Conservation (phyloP, 768 basidiomycete species). For the Rhodotorula sphaerocarpa region DNA sequence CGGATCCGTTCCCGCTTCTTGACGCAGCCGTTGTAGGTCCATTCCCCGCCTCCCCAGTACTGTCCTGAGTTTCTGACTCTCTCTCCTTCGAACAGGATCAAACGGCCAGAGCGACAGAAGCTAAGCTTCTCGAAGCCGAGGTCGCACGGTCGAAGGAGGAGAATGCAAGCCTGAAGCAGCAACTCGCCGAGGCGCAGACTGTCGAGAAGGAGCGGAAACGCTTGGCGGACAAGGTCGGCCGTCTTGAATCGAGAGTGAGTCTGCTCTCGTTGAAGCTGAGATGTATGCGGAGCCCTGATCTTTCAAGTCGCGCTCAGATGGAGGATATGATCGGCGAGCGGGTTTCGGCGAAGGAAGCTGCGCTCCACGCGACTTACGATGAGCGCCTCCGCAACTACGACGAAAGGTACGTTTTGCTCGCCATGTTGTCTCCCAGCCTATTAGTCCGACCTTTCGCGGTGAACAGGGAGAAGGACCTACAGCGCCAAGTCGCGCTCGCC, state of each 20-base stretch:
- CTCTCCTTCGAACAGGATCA: slow-evolving; percentile 61
- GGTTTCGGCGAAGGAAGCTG: slow-evolving; percentile 86
- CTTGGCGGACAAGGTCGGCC: slow-evolving; percentile 37
- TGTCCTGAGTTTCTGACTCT: neutral
- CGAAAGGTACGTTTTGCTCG: slow-evolving; percentile 59
- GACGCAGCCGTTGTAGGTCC: slow-evolving; percentile 76
- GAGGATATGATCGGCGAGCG: slow-evolving; percentile 83
- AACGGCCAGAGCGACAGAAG: slow-evolving; percentile 79
- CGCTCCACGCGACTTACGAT: slow-evolving; percentile 92
- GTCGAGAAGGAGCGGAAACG: slow-evolving; percentile 38
- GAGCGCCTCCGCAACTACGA: slow-evolving; percentile 93
- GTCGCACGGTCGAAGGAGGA: slow-evolving; percentile 67
- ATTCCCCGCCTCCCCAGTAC: neutral
- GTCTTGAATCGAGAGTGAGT: slow-evolving; percentile 35
- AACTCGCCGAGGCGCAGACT: slow-evolving; percentile 45
- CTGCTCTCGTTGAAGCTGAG: neutral
- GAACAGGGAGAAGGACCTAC: slow-evolving; percentile 80
- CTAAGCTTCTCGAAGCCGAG: slow-evolving; percentile 65
- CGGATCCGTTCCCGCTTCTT: slow-evolving; percentile 91
- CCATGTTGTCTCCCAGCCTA: neutral
- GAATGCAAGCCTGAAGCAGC: slow-evolving; percentile 67
- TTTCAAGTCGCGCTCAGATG: slow-evolving; percentile 55
- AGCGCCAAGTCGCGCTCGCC: slow-evolving; percentile 78
- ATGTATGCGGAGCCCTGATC: too few relatives aligned
- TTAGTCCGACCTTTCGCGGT: neutral